phyloP scores from a whole-genome alignment of 2,329 filamentous ascomycete genomes.

The Aspergillus fructus region DNA sequence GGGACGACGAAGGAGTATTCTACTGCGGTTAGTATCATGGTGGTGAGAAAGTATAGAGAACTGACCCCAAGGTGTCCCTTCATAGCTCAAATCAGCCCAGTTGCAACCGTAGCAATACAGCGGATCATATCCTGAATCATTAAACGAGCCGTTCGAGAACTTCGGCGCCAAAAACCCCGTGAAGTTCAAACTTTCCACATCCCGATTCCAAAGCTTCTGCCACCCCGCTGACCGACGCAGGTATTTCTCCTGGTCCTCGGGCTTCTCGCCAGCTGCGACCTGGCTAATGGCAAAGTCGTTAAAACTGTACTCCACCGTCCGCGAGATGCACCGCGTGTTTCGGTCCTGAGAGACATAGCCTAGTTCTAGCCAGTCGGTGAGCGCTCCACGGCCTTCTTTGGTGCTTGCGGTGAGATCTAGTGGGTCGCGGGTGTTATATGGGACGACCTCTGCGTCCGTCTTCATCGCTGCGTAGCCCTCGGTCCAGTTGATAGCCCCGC shows the following conservation, averaged over 20 bases:
- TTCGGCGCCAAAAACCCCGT: slow-evolving; percentile 58
- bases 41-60: background rate
- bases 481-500: slow-evolving; percentile 63
- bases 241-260: slow-evolving; percentile 52
- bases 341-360: slow-evolving; percentile 64
- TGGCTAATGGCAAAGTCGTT: slow-evolving; percentile 64
- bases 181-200: slow-evolving; percentile 59
- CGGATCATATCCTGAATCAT: slow-evolving; percentile 46
- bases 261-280: slow-evolving; percentile 51
- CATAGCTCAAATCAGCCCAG: slow-evolving; percentile 62
- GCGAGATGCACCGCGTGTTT: slow-evolving; percentile 60
- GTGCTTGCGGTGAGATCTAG: slow-evolving; percentile 58
- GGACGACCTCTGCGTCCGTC: slow-evolving; percentile 64
- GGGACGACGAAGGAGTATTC: slow-evolving; percentile 66
- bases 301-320: slow-evolving; percentile 66
- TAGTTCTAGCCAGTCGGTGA: slow-evolving; percentile 65
- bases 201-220: slow-evolving; percentile 68
- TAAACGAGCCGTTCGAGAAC: slow-evolving; percentile 49
- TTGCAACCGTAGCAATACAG: slow-evolving; percentile 64
- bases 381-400: slow-evolving; percentile 66
- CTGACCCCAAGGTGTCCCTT: slow-evolving; percentile 58
- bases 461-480: slow-evolving; percentile 64
- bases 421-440: slow-evolving; percentile 59
- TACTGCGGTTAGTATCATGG: slow-evolving; percentile 6
- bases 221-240: slow-evolving; percentile 66